These are phyloP conservation scores for Penicillium sp. DNA, from an alignment of 2,329 filamentous ascomycete species.

Conservation along the genomic window DNA sequence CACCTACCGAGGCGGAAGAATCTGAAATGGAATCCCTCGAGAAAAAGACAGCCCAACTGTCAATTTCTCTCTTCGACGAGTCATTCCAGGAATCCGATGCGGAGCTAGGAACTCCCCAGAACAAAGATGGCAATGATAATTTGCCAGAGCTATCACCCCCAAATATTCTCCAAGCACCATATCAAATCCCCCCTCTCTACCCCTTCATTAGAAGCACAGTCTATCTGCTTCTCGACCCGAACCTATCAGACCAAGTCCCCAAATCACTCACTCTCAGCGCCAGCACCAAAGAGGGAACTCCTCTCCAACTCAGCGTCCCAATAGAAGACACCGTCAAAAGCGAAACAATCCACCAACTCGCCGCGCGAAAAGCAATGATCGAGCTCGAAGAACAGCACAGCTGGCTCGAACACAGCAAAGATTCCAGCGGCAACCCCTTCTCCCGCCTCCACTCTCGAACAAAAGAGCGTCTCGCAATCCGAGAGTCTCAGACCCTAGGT, in stretches of 20 bases:
- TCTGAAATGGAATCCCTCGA: conserved; percentile 13
- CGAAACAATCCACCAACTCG: conserved; percentile 70
- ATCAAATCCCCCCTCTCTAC: conserved; percentile 66
- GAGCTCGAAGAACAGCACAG: conserved; percentile 73
- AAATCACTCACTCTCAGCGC: conserved; percentile 64
- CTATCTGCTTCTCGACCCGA: conserved; percentile 67
- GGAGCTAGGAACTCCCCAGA: conserved; percentile 35
- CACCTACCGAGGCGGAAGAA: conserved; percentile 14
- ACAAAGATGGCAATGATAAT: conserved; percentile 36
- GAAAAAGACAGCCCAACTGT: conserved; percentile 27
- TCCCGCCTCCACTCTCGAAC: conserved; percentile 54
- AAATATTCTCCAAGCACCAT: conserved; percentile 66
- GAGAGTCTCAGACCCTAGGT: conserved; percentile 69
- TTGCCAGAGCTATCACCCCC: conserved; percentile 59
- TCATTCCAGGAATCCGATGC: conserved; percentile 50
- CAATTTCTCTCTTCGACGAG: conserved; percentile 65
- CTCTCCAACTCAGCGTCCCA: conserved; percentile 67
- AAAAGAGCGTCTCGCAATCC: conserved; percentile 65
- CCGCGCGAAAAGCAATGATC: conserved; percentile 67
- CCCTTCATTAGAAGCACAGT: conserved; percentile 68
- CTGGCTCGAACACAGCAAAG: conserved; percentile 63
- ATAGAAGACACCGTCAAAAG: conserved; percentile 55
- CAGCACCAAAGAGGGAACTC: conserved; percentile 60
- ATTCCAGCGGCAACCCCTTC: conserved; percentile 48
- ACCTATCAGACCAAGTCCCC: conserved; percentile 51